Conservation (phyloP, 352 stramenopile species). For the Nothophytophthora sp. region DNA sequence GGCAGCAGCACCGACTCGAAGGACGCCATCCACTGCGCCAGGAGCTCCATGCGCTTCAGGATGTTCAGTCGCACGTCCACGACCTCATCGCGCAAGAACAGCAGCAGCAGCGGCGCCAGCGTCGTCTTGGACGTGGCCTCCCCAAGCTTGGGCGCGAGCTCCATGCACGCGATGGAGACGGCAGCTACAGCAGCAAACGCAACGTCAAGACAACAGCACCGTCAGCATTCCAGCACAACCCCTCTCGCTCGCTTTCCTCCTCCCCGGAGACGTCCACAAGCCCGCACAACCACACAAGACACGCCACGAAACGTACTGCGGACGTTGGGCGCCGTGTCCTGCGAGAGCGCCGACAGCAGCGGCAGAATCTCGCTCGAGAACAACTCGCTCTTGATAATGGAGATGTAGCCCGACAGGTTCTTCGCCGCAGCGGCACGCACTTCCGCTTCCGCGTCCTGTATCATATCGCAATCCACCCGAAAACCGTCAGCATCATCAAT, state of each 20-base stretch:
- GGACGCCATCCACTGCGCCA: slow-evolving; percentile 90
- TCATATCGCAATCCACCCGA: background rate
- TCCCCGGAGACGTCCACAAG: no score
- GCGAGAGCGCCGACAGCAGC: slow-evolving; percentile 87
- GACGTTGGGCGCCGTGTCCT: slow-evolving; percentile 91
- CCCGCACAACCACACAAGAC: background rate
- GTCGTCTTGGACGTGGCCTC: slow-evolving; percentile 89
- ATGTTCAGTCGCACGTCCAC: slow-evolving; percentile 95
- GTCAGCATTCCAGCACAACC: no score
- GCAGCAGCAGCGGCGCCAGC: slow-evolving; percentile 72
- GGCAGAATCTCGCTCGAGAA: slow-evolving; percentile 92
- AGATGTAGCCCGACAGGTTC: slow-evolving; percentile 93
- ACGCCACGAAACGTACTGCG: slow-evolving; percentile 52
- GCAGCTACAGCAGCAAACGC: slow-evolving; percentile 43
- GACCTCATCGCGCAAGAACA: slow-evolving; percentile 88
- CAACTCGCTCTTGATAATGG: slow-evolving; percentile 89
- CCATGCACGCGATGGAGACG: slow-evolving; percentile 90
- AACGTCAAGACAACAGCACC: no score
- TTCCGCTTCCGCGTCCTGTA: slow-evolving; percentile 91
- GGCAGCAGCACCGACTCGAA: slow-evolving; percentile 78
- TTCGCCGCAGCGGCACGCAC: slow-evolving; percentile 91
- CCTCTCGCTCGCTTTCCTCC: no score
- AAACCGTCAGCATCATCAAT: background rate
- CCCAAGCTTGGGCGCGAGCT: slow-evolving; percentile 92
- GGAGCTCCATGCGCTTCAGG: slow-evolving; percentile 91